A percentile compares a stretch with the other conserved stretches of the same genome.
phyloP scores from a whole-genome alignment of 2,329 filamentous ascomycete genomes.

The Byssochlamys sp. region DNA sequence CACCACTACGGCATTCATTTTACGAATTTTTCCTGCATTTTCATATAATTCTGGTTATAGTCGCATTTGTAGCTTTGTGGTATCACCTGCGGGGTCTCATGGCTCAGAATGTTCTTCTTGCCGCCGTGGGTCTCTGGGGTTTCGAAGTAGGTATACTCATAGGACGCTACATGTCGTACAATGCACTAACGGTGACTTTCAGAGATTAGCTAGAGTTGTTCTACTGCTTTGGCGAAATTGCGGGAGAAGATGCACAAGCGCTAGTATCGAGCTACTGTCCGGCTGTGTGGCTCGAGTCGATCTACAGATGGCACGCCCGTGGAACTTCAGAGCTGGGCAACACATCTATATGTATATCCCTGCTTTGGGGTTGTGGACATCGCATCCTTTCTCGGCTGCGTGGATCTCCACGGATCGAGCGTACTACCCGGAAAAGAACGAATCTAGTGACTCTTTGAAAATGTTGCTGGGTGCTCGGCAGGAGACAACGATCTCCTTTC shows the following conservation, averaged over 20 bases:
- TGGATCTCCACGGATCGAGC: conserved; percentile 23
- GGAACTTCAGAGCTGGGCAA: conserved; percentile 36
- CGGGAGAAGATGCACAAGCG: conserved; percentile 37
- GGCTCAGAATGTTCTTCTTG: conserved; percentile 22
- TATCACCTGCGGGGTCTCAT: conserved; percentile 23
- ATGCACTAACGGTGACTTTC: conserved; percentile 12
- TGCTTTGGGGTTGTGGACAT: conserved; percentile 31
- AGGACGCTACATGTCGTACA: conserved; percentile 11
- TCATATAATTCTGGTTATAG: conserved; percentile 31
- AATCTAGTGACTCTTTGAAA: conserved; percentile 21
- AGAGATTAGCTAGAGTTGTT: conserved; percentile 36
- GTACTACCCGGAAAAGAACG: conserved; percentile 15
- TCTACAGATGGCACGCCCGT: conserved; percentile 20
- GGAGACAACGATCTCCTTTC: conserved; percentile 21
- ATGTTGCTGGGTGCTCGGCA: conserved; percentile 16
- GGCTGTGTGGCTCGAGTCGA: conserved; percentile 44
- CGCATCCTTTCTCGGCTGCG: conserved; percentile 34
- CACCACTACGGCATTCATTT: conserved; percentile 34
- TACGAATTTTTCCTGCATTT: conserved; percentile 37
- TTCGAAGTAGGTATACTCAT: conserved; percentile 20
- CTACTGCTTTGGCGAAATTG: conserved; percentile 46
- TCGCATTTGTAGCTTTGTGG: conserved; percentile 31
- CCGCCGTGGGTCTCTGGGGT: conserved; percentile 24
- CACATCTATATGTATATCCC: conserved; percentile 52
- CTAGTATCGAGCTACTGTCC: conserved; percentile 47